Evolutionary conservation across 257 asterid species (phyloP), one percentile per base, ranked within the genome.

Genomic region (Primulina tabacum): DNA sequence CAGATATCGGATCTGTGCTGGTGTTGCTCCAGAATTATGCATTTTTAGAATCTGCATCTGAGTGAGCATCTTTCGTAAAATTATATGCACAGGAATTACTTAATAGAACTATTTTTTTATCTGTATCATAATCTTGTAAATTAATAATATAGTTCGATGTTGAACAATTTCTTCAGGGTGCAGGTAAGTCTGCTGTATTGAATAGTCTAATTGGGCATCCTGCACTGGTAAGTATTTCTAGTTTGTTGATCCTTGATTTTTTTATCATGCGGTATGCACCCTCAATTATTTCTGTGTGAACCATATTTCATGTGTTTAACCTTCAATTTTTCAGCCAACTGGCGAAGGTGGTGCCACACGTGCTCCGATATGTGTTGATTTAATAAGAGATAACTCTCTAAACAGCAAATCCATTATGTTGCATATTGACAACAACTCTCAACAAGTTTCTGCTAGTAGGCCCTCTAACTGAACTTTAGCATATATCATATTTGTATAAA

Each of bases 141-240:
- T 2, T 47, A 47, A 47, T 47, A 12, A n/a, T 47, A 24, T 24
- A 24, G 18, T 47, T 47, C 4, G 55, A 47, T 8, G 18, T 47
- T 47, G 55, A 47, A 38, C 47, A 38, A 38, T 38, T 38, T 9
- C 47, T 35, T 12, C 55, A 47, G 55, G 55, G 85, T 76, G 84
- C 85, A 62, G 98, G 98, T 65, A 92, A 92, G 79, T 92, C 98
- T 57, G 96, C 97, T 50, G 96, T 86, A 16, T 80, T 92, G 71
- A 92, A 92, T 83, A 92, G 98, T 83, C 83, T 92, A 73, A 86
- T 92, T 37, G 98, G 98, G 61, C 98, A 92, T 86, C 97, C 98
- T 55, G 96, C 96, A 10, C 73, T 92, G 96, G 98, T 92, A 80
- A 78, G 94, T 71, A 34, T 62, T 68, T 33, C 17, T 70, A 52